Conservation (phyloP, 2,329 filamentous ascomycete genomes). For the Fonsecaea pedrosoi region DNA sequence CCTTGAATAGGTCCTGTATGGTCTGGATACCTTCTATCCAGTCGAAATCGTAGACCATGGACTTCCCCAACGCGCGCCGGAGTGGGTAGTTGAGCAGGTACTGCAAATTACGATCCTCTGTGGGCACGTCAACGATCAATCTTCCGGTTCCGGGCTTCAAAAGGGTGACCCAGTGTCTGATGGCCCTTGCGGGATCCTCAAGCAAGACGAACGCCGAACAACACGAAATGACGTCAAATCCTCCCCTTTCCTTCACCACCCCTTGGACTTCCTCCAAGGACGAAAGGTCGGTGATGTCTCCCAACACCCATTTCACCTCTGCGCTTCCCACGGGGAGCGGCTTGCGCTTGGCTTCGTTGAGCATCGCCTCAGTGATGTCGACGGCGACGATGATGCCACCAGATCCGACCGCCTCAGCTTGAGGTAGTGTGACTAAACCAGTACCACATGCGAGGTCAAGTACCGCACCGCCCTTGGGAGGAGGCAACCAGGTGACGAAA, state of each 20-base stretch:
- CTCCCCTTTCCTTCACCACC: conserved; percentile 9
- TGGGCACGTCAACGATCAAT: conserved; percentile 34
- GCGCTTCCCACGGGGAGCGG: background rate
- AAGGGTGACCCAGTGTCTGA: conserved; percentile 26
- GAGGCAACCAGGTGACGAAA: conserved; percentile 43
- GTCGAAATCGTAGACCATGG: conserved; percentile 13
- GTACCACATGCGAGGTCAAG: conserved; percentile 58
- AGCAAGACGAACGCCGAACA: conserved; percentile 33
- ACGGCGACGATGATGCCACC: conserved; percentile 49
- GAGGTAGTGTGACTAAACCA: conserved; percentile 51
- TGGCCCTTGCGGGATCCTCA: conserved; percentile 14
- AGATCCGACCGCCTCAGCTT: conserved; percentile 48
- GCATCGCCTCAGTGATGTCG: conserved; percentile 52
- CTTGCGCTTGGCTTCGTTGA: conserved; percentile 44
- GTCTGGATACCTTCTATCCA: conserved; percentile 25
- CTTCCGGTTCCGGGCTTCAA: conserved; percentile 27
- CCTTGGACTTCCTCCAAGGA: conserved; percentile 19
- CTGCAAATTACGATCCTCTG: conserved; percentile 25
- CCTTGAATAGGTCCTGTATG: conserved; percentile 24
- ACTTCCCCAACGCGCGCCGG: conserved; percentile 16
- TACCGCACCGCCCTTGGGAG: conserved; percentile 48
- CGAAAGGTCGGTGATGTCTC: conserved; percentile 20
- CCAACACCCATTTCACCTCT: conserved; percentile 20
- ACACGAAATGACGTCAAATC: conserved; percentile 30
- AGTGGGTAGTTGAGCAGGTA: conserved; percentile 24